Evolutionary conservation across 2,329 filamentous ascomycete genomes (phyloP), one percentile per base, ranked within the genome.

Genomic region (Fusarium palustre): DNA sequence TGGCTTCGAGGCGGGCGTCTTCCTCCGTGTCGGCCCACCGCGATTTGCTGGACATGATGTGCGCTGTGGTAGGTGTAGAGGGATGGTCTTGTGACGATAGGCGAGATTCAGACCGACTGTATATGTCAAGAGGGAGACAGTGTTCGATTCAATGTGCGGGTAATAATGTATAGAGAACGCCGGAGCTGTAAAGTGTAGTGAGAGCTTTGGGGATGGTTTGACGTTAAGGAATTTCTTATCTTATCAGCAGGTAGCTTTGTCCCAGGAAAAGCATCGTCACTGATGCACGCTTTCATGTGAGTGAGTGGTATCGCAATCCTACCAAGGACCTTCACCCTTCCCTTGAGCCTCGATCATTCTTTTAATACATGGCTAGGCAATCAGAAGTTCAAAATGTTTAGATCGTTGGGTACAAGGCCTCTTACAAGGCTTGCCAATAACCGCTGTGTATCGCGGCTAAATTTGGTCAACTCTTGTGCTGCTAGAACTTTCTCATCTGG

Each of bases 1-100:
- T 88, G 22, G 90, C 89, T 63, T 92, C 90, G 42, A 91, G 85
- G 43, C 88, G 92, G 24, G 89, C 88, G 77, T 97, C 94, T 72
- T 94, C 92, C 73, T 92, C 92, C 46, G 91, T 89, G 75, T 94
- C 88, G 69, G 92, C 93, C 96, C 96, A 99, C 80, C 95, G 90
- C 52, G 95, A 97, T 77, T 88, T 89, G 55, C 83, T 83, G 48
- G 89, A 85, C 89, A 91, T 92, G 47, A 58, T 71, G 61, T 49
- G 46, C 22, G 22, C 38, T 47, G 33, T 34, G 31, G 31, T 41
- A 20, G 28, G 18, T 20, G 25, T 31, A 28, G 24, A 22, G 31
- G 31, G 18, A 34, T 39, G n/a, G 18, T 36, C 22, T n/a, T 43
- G 36, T 47, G 33, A 18, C 12, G 49, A 30, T 16, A 20, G 22